Evolutionary conservation across 2,329 filamentous ascomycete species (phyloP).

Genomic region (Epichloe elymi): DNA sequence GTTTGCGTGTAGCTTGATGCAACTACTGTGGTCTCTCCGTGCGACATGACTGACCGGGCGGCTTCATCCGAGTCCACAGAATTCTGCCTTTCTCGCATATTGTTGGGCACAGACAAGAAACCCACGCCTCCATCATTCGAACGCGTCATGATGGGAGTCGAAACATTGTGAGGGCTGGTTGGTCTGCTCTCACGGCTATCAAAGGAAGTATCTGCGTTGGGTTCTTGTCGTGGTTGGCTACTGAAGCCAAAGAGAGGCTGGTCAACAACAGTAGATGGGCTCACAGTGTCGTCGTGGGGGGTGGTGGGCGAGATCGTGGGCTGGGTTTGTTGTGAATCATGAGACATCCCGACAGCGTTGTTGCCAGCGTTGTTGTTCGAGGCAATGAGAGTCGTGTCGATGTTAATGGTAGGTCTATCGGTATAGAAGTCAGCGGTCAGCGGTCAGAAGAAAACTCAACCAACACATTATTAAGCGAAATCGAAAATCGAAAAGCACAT

Average conservation of each 20-base stretch:
- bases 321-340: conserved; percentile 8
- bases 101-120: conserved; percentile 53
- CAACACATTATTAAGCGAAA: neutral
- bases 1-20: conserved; percentile 30
- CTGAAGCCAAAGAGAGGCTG: conserved; percentile 15
- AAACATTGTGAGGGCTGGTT: conserved; percentile 61
- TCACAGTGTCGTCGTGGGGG: conserved; percentile 25
- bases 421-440: neutral
- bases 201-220: conserved; percentile 45
- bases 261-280: conserved; percentile 25
- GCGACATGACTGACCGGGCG: conserved; percentile 43
- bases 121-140: conserved; percentile 33
- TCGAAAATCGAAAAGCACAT: conserved; percentile 11
- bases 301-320: conserved; percentile 21
- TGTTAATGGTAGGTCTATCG: conserved; percentile 39
- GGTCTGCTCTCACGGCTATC: conserved; percentile 55
- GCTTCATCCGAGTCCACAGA: conserved; percentile 57
- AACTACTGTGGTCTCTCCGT: conserved; percentile 49
- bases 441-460: neutral
- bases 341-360: conserved; percentile 16
- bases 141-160: conserved; percentile 38
- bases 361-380: conserved; percentile 12
- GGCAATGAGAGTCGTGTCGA: conserved; percentile 35
- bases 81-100: conserved; percentile 47
- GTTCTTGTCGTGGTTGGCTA: conserved; percentile 24